These are phyloP conservation scores for Beauveria varroae DNA, from an alignment of 2,329 filamentous ascomycete species.

Conservation along the genomic window DNA sequence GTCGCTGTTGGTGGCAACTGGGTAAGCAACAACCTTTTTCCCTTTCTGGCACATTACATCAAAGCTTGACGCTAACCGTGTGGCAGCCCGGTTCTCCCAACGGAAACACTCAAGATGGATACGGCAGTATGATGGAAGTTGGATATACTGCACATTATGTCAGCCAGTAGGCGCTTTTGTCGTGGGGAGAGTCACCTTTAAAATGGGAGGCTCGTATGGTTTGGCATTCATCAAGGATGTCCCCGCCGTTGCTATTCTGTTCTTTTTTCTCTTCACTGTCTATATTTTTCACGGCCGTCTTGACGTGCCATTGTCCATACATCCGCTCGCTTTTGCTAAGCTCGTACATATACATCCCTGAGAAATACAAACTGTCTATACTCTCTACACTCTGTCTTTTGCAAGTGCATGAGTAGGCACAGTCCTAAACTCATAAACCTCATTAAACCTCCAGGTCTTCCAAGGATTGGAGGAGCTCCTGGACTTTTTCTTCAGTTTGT, in stretches of 20 bases:
- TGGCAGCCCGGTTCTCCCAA: conserved; percentile 42
- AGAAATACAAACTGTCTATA: conserved; percentile 11
- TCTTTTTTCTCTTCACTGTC: conserved; percentile 5
- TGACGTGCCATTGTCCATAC: conserved; percentile 9
- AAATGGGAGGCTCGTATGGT: background rate
- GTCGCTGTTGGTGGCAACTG: conserved; percentile 47
- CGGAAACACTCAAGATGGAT: conserved; percentile 35
- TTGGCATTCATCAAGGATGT: background rate
- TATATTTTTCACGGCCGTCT: conserved; percentile 10
- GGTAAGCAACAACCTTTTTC: conserved; percentile 29
- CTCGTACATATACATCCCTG: conserved; percentile 4
- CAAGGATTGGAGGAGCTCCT: conserved; percentile 9
- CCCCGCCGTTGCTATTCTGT: background rate
- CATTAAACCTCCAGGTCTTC: conserved; percentile 12
- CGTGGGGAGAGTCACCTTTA: background rate
- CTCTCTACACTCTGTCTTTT: background rate
- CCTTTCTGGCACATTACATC: background rate
- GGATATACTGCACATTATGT: conserved; percentile 40
- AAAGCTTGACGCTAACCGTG: conserved; percentile 4
- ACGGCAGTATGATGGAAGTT: conserved; percentile 43
- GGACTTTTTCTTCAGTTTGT: conserved; percentile 15
- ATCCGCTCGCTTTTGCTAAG: background rate
- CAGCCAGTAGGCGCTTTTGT: conserved; percentile 13
- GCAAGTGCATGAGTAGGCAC: background rate
- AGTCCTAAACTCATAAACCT: background rate